Percentiles rank a stretch among this genome's conserved stretches.
Evolutionary conservation across 768 basidiomycete species (phyloP).

Genomic region (Chiua virens): DNA sequence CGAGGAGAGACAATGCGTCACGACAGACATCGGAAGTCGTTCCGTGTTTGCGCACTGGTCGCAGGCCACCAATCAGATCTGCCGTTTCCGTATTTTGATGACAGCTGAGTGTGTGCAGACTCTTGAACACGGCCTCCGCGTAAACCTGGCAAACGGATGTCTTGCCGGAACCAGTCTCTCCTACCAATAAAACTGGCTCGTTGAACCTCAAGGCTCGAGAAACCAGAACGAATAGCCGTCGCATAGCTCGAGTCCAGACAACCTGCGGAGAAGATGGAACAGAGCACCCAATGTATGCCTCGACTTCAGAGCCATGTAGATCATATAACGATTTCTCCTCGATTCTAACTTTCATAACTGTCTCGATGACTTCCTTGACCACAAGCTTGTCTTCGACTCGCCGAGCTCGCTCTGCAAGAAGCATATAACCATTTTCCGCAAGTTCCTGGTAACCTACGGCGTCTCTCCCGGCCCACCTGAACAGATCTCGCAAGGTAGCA

Average conservation of each 20-base stretch:
- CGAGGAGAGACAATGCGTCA: constrained; percentile 43
- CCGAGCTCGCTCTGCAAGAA: constrained; percentile 88
- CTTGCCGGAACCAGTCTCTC: constrained; percentile 97
- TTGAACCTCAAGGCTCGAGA: constrained; percentile 85
- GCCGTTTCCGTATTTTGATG: constrained; percentile 99
- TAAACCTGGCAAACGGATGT: constrained; percentile 94
- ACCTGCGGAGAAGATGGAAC: constrained; percentile 45
- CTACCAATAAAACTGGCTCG: constrained; percentile 93
- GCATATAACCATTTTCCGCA: constrained; percentile 96
- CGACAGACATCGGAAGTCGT: constrained; percentile 47
- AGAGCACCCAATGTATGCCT: constrained; percentile 57
- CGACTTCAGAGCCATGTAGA: constrained; percentile 45
- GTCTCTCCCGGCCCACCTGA: constrained; percentile 93
- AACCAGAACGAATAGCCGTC: constrained; percentile 80
- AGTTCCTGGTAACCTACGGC: constrained; percentile 89
- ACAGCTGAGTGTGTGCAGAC: constrained; percentile 80
- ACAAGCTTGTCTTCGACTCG: constrained; percentile 80
- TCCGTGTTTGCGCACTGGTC: constrained; percentile 80
- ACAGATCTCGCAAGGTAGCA: constrained; percentile 93
- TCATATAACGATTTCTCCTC: constrained; percentile 72
- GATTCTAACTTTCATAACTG: constrained; percentile 82
- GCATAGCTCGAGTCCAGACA: constrained; percentile 94
- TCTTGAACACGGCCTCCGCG: constrained; percentile 61
- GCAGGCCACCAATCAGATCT: constrained; percentile 90
- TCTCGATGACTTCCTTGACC: constrained; percentile 92